These are phyloP conservation scores for Rhizopogon sp. DNA, from an alignment of 768 basidiomycete genomes.

Conservation along the genomic window DNA sequence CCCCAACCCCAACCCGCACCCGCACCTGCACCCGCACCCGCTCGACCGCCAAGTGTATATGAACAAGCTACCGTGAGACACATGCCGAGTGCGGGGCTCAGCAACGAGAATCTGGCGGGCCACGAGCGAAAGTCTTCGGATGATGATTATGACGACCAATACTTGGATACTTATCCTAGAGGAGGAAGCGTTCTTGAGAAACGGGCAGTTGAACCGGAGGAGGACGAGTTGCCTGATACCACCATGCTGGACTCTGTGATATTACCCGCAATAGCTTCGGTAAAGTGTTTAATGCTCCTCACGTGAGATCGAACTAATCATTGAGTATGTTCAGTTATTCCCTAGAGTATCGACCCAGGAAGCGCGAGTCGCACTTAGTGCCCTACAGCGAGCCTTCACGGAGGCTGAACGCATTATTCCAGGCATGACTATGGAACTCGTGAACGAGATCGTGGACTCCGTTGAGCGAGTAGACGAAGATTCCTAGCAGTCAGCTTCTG, in stretches of 20 bases:
- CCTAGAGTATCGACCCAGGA: conserved; percentile 92
- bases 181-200: conserved; percentile 31
- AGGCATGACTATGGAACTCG: conserved; percentile 87
- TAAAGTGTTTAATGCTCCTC: conserved; percentile 31
- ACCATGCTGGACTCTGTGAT: conserved; percentile 97
- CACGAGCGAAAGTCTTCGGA: conserved; percentile 49
- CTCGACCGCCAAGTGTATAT: conserved; percentile 30
- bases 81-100: conserved; percentile 31
- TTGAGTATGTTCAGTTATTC: not conserved
- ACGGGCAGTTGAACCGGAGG: conserved; percentile 38
- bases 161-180: conserved; percentile 43
- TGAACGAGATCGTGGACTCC: conserved; percentile 91
- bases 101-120: conserved; percentile 22
- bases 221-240: conserved; percentile 64
- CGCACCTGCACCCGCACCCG: conserved; percentile 11
- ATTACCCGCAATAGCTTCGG: conserved; percentile 92
- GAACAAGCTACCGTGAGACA: conserved; percentile 71
- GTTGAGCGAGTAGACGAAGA: conserved; percentile 87
- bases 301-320: not conserved
- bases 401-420: conserved; percentile 95
- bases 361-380: conserved; percentile 78
- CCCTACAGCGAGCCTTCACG: conserved; percentile 87
- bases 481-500: conserved; percentile 23
- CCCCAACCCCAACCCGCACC: not conserved
- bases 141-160: conserved; percentile 60